Base-by-base conservation (phyloP, 2,329 filamentous ascomycete genomes). In the Apiospora rasikravindrae region DNA sequence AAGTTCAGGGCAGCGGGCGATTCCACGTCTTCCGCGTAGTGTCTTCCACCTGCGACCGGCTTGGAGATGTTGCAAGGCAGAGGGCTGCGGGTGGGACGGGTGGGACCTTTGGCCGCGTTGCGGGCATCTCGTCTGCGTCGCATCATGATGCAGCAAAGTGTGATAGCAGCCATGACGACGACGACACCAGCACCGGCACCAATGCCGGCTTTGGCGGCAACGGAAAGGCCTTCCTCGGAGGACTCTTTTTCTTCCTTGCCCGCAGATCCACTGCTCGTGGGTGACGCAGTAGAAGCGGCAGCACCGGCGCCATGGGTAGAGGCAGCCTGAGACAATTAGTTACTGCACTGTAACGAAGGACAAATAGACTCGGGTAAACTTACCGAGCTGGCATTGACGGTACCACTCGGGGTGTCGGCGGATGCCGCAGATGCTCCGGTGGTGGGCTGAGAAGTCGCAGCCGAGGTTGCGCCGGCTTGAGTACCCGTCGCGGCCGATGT, bases 121-220 rank as follows among this genome's bases (percentile, higher is more conserved):
- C 45, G 45, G 26, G 49, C 70, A 6, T 49, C 29, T 33, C 37
- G 24, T 19, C 45, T 29, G 37, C 67, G 69, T n/a, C 70, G 67
- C 49, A 67, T 71, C 68, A 44, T 37, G n/a, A 51, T n/a, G n/a
- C 67, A 67, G 64, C 70, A 73, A 11, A 66, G 61, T n/a, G 69
- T 44, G 40, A 73, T 70, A n/a, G 67, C 57, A 13, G 64, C 45
- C 33, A 71, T 42, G 40, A 71, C 37, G 44, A 73, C 19, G 24
- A 69, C 72, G 10, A 70, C 72, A 66, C 72, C 72, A 2, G 61
- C 72, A 51, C 72, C 72, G 14, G 72, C 72, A 37, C 72, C 72
- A 26, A 73, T 73, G 11, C 70, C 72, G 4, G 72, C 72, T 49
- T 73, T 71, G 33, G 72, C 72, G 0, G 72, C 72, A 29, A 71